Conservation (phyloP, 768 basidiomycete genomes). For the Collybia sordida region DNA sequence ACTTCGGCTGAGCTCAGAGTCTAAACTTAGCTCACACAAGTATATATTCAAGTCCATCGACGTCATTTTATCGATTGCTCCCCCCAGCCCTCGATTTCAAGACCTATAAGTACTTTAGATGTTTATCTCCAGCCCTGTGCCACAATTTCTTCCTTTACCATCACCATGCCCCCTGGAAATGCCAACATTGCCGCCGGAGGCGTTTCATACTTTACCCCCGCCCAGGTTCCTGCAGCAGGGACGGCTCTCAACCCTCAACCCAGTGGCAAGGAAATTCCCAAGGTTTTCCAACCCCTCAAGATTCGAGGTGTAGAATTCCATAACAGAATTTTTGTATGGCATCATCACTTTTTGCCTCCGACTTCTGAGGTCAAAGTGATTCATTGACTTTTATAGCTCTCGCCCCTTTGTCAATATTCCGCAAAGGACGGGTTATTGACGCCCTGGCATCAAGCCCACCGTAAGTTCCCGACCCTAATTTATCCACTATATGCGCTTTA, state of each 20-base stretch:
- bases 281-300: constrained; percentile 26
- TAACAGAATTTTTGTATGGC: constrained; percentile 50
- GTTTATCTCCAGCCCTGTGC: too few relatives aligned
- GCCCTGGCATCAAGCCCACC: constrained; percentile 59
- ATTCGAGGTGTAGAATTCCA: constrained; percentile 50
- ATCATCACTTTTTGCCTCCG: background rate
- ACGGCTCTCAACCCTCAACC: constrained; percentile 47
- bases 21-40: too few relatives aligned
- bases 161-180: background rate
- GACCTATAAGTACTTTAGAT: too few relatives aligned
- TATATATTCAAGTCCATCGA: too few relatives aligned
- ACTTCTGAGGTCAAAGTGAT: background rate
- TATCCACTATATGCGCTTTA: constrained; percentile 16
- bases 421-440: constrained; percentile 49
- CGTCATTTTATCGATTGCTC: too few relatives aligned
- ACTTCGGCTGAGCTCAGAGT: too few relatives aligned
- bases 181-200: background rate
- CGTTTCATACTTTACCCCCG: background rate
- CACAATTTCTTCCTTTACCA: too few relatives aligned
- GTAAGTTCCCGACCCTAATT: constrained; percentile 46
- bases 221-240: constrained; percentile 36
- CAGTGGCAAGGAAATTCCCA: background rate
- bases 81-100: too few relatives aligned
- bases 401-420: constrained; percentile 64
- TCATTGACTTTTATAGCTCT: constrained; percentile 30